Percentiles rank a stretch among this genome's conserved stretches.
phyloP scores from a whole-genome alignment of 139 green algal genomes.

The Medakamo hakoo region DNA sequence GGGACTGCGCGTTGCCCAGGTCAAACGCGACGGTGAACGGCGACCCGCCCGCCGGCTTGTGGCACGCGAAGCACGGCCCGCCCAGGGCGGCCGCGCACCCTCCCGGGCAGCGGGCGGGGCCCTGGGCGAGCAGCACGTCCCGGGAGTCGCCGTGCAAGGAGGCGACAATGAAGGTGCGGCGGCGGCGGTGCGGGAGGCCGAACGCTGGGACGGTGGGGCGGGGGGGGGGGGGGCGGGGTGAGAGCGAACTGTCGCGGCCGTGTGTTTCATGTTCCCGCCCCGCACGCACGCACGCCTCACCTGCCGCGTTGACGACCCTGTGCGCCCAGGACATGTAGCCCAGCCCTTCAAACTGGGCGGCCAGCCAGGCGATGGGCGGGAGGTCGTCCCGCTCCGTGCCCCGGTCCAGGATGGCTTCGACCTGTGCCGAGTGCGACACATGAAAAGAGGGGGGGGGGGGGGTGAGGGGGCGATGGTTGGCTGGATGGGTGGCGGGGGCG shows the following conservation, averaged over 20 bases:
- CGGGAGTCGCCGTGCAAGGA: slow-evolving; percentile 63
- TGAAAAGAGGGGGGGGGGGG: too few species aligned
- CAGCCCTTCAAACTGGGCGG: slow-evolving; percentile 43
- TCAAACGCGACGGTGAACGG: slow-evolving; percentile 49
- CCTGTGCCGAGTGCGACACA: too few species aligned
- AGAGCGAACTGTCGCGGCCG: neutral
- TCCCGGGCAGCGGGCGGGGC: slow-evolving; percentile 33
- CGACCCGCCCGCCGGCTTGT: slow-evolving; percentile 9
- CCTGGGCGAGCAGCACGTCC: slow-evolving; percentile 67
- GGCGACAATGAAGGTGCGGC: slow-evolving; percentile 68
- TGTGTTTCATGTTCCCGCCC: neutral
- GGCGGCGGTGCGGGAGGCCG: slow-evolving; percentile 62
- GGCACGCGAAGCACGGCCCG: slow-evolving; percentile 48
- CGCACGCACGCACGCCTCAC: slow-evolving; percentile 7
- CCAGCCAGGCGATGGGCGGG: slow-evolving; percentile 22
- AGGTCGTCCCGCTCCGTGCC: slow-evolving; percentile 14
- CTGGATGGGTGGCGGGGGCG: too few species aligned
- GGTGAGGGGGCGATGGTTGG: too few species aligned
- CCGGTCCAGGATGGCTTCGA: slow-evolving; percentile 59
- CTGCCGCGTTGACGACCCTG: slow-evolving; percentile 45
- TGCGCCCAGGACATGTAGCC: slow-evolving; percentile 68
- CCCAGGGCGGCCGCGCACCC: slow-evolving; percentile 25
- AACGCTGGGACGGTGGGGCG: slow-evolving; percentile 31
- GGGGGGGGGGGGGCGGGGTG: neutral
- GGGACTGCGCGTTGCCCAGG: slow-evolving; percentile 60